Base-by-base conservation (phyloP, 1,139 yeast species). In the Hanseniaspora gamundiae region DNA sequence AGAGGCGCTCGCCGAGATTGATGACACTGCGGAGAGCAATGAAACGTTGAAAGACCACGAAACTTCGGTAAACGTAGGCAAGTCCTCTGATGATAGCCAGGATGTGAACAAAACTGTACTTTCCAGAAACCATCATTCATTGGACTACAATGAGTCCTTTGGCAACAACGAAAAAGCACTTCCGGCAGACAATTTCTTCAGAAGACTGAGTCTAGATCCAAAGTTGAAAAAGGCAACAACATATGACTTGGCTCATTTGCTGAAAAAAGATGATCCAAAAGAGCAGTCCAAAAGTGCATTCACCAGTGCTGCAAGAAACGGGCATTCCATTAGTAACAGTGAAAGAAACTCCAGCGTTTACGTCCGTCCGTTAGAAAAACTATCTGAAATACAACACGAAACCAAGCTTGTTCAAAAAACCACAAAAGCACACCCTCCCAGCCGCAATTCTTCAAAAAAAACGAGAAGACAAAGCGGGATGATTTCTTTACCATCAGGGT, bases 171-270 rank as follows among this genome's bases (percentile, higher is more conserved):
- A 24, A 24, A 14, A 6, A 5, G 22, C 20, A 17, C 19, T 17
- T 35, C 19, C 35, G 14, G 26, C 16, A 2, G 26, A 43, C 14
- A 43, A 40, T 33, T 14, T 30, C 11, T 43, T 43, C 33, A 39
- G 24, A 9, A 43, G 38, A 26, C 31, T 43, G 39, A 43, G 39
- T 22, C 39, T 43, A n/a, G 45, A 43, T 36, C 45, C 45, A 9
- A 43, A 28, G 14, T n/a, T 43, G 16, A 43, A 43, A 17, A 38
- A 43, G 20, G 28, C 39, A 3, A 43, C 45, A 9, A 11, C 40
- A 7, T 19, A 43, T 17, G 40, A 40, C 29, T 17, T 43, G 22
- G 19, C 42, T 13, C 9, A 10, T 2, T 38, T 43, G 27, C 33
- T 31, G 17, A 22, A 27, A 4, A 21, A 39, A 4, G 31, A 31